These are phyloP conservation scores for Pseudevernia furfuracea DNA, from an alignment of 495 filamentous ascomycete species.

Conservation along the genomic window DNA sequence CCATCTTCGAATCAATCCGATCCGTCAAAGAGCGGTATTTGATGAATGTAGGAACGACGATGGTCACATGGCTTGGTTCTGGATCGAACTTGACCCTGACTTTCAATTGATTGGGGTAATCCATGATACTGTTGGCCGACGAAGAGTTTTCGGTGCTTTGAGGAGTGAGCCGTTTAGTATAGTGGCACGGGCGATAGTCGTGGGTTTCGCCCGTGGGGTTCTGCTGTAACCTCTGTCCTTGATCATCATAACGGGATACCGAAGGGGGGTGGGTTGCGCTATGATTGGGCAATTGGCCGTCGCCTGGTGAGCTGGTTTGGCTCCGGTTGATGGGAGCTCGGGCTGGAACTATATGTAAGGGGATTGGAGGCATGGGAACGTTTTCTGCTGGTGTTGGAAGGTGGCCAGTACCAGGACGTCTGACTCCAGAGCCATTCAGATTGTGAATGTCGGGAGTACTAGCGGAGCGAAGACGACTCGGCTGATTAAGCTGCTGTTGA, in stretches of 20 bases:
- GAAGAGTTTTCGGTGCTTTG: slow-evolving; percentile 34
- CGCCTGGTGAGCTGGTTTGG: slow-evolving; percentile 58
- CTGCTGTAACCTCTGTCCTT: slow-evolving; percentile 15
- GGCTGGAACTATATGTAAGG: slow-evolving; percentile 52
- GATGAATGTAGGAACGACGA: slow-evolving; percentile 90
- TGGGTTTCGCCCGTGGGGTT: not conserved
- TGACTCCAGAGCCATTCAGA: slow-evolving; percentile 35
- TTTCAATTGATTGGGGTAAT: slow-evolving; percentile 64
- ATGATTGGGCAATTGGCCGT: slow-evolving; percentile 42
- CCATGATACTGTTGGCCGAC: slow-evolving; percentile 13
- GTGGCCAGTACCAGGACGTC: slow-evolving; percentile 48
- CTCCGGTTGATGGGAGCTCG: slow-evolving; percentile 57
- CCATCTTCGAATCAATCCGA: slow-evolving; percentile 93
- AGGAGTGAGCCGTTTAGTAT: slow-evolving; percentile 28
- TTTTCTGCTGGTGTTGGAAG: slow-evolving; percentile 60
- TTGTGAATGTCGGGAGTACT: slow-evolving; percentile 63
- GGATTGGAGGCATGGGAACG: slow-evolving; percentile 56
- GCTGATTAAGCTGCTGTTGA: slow-evolving; percentile 46
- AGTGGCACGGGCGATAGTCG: slow-evolving; percentile 9
- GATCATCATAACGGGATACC: slow-evolving; percentile 28
- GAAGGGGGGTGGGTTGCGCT: slow-evolving; percentile 37
- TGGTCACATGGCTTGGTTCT: slow-evolving; percentile 70
- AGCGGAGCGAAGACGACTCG: slow-evolving; percentile 56
- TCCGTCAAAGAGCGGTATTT: slow-evolving; percentile 85
- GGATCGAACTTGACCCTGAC: slow-evolving; percentile 84